Evolutionary conservation across 768 basidiomycete species (phyloP).

Genomic region (Cystoderma amianthinum): DNA sequence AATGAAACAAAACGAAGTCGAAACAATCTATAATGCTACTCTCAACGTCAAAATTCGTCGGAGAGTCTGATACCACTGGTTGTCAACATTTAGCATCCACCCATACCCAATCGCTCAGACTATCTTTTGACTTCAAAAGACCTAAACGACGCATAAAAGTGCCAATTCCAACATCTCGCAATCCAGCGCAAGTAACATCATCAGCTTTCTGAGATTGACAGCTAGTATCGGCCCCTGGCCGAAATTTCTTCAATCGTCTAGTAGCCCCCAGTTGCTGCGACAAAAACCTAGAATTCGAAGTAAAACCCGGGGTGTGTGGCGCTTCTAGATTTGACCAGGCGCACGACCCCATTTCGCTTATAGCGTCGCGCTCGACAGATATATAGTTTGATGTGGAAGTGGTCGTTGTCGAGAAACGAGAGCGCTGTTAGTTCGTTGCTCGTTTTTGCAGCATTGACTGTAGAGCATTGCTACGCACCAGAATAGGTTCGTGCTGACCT

Average conservation of each 20-base stretch:
- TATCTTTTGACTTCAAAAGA: neutral
- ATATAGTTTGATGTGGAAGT: constrained; percentile 18
- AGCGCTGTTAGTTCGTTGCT: constrained; percentile 7
- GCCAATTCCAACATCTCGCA: neutral
- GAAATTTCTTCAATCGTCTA: neutral
- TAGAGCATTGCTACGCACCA: neutral
- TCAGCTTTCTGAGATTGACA: too few species aligned
- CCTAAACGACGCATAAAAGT: neutral
- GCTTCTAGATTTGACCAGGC: constrained; percentile 13
- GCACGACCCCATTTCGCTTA: constrained; percentile 5
- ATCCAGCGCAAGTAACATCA: too few species aligned
- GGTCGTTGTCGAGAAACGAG: constrained; percentile 14
- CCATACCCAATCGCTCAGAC: too few species aligned
- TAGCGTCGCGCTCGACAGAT: constrained; percentile 8
- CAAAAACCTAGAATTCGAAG: neutral
- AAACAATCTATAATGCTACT: too few species aligned
- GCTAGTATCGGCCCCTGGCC: neutral
- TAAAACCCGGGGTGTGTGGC: constrained; percentile 10
- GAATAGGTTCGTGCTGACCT: too few species aligned
- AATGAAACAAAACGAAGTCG: too few species aligned
- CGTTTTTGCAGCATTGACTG: neutral
- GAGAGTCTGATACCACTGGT: neutral
- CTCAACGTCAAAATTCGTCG: neutral
- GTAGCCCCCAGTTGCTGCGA: neutral
- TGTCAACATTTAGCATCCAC: too few species aligned